Conservation (phyloP, 2,329 filamentous ascomycete genomes). For the Microdochium trichocladiopsis region DNA sequence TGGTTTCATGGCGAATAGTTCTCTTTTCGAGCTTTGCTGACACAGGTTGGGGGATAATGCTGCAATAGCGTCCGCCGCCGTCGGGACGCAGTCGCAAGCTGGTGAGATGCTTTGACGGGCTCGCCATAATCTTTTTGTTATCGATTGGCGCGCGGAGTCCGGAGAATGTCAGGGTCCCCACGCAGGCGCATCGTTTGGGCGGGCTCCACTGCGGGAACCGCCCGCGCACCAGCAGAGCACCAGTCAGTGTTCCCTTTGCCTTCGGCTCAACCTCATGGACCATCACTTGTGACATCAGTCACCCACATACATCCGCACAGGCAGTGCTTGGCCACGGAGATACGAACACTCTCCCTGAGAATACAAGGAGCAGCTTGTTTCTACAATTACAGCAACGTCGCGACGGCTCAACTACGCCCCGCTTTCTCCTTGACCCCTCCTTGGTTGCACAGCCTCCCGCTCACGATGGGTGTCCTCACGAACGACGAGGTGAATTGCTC, state of each 20-base stretch:
- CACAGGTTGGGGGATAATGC: too few relatives aligned
- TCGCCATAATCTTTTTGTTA: not conserved
- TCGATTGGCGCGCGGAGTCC: not conserved
- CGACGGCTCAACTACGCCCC: not conserved
- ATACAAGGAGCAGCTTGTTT: too few relatives aligned
- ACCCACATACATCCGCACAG: not conserved
- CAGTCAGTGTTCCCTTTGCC: too few relatives aligned
- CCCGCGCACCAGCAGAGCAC: too few relatives aligned
- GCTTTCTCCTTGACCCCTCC: conserved; percentile 1
- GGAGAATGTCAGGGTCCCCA: not conserved
- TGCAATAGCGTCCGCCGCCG: too few relatives aligned
- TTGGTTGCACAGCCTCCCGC: not conserved
- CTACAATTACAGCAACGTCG: too few relatives aligned
- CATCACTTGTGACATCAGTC: not conserved
- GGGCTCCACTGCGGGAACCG: too few relatives aligned
- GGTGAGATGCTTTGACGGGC: too few relatives aligned
- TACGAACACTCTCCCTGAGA: not conserved
- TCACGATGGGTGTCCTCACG: conserved; percentile 41
- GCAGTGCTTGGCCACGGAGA: not conserved
- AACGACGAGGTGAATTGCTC: conserved; percentile 49
- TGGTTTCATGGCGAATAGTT: conserved; percentile 15
- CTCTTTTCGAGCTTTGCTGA: too few relatives aligned
- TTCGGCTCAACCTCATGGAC: too few relatives aligned
- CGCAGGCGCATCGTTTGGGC: not conserved
- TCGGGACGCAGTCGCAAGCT: too few relatives aligned